These are phyloP conservation scores for Candida tallmaniae DNA, from an alignment of 805 yeast genomes.

Conservation along the genomic window DNA sequence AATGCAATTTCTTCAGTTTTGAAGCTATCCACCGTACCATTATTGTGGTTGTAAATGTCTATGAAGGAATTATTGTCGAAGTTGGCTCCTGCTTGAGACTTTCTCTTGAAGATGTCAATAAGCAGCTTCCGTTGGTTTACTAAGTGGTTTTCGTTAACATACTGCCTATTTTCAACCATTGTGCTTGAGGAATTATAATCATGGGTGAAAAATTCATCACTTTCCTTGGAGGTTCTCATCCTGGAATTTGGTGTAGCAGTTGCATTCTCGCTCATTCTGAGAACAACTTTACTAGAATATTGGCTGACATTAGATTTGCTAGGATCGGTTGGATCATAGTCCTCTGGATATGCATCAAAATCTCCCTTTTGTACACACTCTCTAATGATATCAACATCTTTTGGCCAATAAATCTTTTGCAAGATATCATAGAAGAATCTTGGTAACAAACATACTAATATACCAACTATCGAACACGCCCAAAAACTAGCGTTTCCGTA, in stretches of 20 bases:
- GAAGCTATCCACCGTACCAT: slow-evolving; percentile 26
- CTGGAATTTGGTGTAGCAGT: slow-evolving; percentile 8
- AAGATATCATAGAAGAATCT: slow-evolving; percentile 58
- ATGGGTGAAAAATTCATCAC: slow-evolving; percentile 3
- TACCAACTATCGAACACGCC: slow-evolving; percentile 66
- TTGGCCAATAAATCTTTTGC: slow-evolving; percentile 51
- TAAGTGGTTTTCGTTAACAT: neutral
- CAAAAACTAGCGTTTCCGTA: slow-evolving; percentile 62
- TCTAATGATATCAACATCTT: slow-evolving; percentile 68
- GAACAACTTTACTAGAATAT: slow-evolving; percentile 22
- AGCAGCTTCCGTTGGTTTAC: slow-evolving; percentile 29
- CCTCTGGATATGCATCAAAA: slow-evolving; percentile 58
- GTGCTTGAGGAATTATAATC: slow-evolving; percentile 11
- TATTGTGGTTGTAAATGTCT: slow-evolving; percentile 25
- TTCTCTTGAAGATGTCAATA: slow-evolving; percentile 29
- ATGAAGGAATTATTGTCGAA: slow-evolving; percentile 29
- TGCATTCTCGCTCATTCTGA: slow-evolving; percentile 14
- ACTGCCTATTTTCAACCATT: neutral
- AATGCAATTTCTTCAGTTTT: slow-evolving; percentile 51
- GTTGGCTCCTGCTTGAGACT: slow-evolving; percentile 22
- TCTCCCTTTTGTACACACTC: slow-evolving; percentile 68
- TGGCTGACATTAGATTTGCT: slow-evolving; percentile 50
- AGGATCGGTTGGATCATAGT: slow-evolving; percentile 81
- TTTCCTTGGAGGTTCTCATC: slow-evolving; percentile 4
- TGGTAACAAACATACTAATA: slow-evolving; percentile 60